Evolutionary conservation across 2,329 filamentous ascomycete species (phyloP), one percentile per base, ranked within the genome.

Genomic region (Diaporthe helianthi): DNA sequence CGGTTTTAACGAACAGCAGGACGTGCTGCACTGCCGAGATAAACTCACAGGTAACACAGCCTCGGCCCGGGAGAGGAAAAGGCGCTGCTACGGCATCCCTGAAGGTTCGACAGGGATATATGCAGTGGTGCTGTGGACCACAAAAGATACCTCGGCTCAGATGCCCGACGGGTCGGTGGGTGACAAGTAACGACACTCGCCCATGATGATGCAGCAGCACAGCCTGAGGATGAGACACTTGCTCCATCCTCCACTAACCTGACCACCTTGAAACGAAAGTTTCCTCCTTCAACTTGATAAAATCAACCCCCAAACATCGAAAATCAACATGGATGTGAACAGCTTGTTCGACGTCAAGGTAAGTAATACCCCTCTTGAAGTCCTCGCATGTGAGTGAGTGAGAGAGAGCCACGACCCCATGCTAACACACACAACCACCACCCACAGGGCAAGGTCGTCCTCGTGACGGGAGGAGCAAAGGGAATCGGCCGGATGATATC

Each of bases 401-500:
- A n/a, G n/a, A n/a, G n/a, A n/a, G n/a, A n/a, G n/a, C n/a, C n/a
- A n/a, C 33, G 12, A 17, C 36, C 8, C 36, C 47, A 26, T 24
- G 63, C 41, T 63, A 55, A 9, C 55, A 70, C 55, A 70, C 52
- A 54, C 55, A 9, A 33, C 19, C 26, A 41, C 69, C 60, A 44
- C 17, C n/a, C 22, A 33, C 71, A 86, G 83, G 85, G 81, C 77
- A 89, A 89, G 80, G 84, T 86, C 65, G 85, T 87, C 73, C 83
- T 89, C 69, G 82, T 89, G 65, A 89, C 86, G 6, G 87, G 87
- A 72, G 85, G 85, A 65, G 85, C 84, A 54, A 87, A 90, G 76
- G 89, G 89, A 72, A 87, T 91, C 72, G 89, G 89, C 19, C 86
- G 86, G 70, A 91, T 91, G 89, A 91, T 92, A 72, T 86, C 87